Evolutionary conservation across 176 grass and related monocot genomes (phyloP), one percentile per base, ranked within the genome.

Genomic region (Elaeis guineensis): DNA sequence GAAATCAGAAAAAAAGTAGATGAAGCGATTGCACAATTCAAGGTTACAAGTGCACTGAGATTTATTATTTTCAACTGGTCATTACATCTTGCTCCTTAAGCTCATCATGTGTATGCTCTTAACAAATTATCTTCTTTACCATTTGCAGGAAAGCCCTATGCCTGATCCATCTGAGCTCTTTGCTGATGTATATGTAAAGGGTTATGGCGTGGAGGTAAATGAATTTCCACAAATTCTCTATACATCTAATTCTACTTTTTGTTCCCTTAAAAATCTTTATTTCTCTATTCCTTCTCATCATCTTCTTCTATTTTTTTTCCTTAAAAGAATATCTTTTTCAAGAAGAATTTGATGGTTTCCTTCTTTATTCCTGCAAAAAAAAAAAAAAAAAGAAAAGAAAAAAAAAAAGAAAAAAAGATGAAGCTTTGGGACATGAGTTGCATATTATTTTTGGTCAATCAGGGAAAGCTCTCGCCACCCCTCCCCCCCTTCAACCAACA

Each of bases 1-100:
- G 75, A 85, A 71, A 22, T 75, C 9, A 91, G 87, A 55, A 97
- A 88, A 80, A 21, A 97, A 57, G 83, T 97, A 52, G 92, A 97
- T 50, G 57, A 78, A 54, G 78, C 87, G 16, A 82, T 97, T 53
- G 78, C 92, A 58, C 74, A 89, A 87, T 84, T 87, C 25, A 91
- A 91, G 84, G 92, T 89, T 61, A 1, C 24, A 73, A 55, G 11
- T 17, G 23, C 65, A 52, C 11, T 72, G 22, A 17, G 17, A 71
- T 28, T 75, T 30, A 6, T 68, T 49, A 49, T 26, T 17, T 62
- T 11, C 16, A 54, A 16, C 15, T 16, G 59, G 35, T 2, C 5
- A 30, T 32, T 2, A 0, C 15, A 61, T 17, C 18, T 71, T 58
- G 1, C 0, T 51, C 72, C 19, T 73, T 50, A n/a, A 20, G 21